Percentiles rank a stretch among this genome's conserved stretches.
These are phyloP conservation scores for Stylonectria norvegica DNA, from an alignment of 2,329 filamentous ascomycete genomes.

Conservation along the genomic window DNA sequence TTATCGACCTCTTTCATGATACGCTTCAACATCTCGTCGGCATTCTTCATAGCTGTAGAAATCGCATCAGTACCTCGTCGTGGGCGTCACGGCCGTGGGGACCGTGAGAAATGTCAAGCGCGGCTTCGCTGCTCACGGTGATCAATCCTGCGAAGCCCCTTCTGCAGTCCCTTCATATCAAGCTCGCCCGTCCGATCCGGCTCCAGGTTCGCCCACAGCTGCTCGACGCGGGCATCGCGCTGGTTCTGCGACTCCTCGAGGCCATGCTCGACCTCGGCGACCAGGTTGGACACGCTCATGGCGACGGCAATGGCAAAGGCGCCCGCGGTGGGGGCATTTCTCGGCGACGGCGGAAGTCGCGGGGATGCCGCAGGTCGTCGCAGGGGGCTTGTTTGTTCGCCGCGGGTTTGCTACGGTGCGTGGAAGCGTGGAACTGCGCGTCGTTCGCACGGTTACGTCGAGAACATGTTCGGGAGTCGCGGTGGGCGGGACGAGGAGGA, in stretches of 20 bases:
- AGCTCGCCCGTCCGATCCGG: slow-evolving; percentile 72
- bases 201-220: slow-evolving; percentile 81
- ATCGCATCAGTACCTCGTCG: slow-evolving; percentile 22
- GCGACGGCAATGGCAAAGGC: slow-evolving; percentile 13
- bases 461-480: slow-evolving; percentile 19
- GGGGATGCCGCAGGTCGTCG: slow-evolving; percentile 13
- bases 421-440: slow-evolving; percentile 5
- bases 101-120: no score
- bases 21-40: slow-evolving; percentile 76
- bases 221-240: slow-evolving; percentile 76
- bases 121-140: slow-evolving; percentile 63
- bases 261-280: slow-evolving; percentile 56
- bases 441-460: slow-evolving; percentile 17
- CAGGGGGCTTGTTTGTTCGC: slow-evolving; percentile 9
- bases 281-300: slow-evolving; percentile 46
- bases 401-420: slow-evolving; percentile 5
- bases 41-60: slow-evolving; percentile 73
- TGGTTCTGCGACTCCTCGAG: slow-evolving; percentile 73
- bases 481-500: slow-evolving; percentile 2
- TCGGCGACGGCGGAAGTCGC: slow-evolving; percentile 21
- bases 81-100: slow-evolving; percentile 3
- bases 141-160: slow-evolving; percentile 81
- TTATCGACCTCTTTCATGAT: slow-evolving; percentile 81
- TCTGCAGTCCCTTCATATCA: slow-evolving; percentile 79
- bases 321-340: slow-evolving; percentile 31